These are phyloP conservation scores for Eucalyptus cladocalyx DNA, from an alignment of 345 rosid species.

Conservation along the genomic window DNA sequence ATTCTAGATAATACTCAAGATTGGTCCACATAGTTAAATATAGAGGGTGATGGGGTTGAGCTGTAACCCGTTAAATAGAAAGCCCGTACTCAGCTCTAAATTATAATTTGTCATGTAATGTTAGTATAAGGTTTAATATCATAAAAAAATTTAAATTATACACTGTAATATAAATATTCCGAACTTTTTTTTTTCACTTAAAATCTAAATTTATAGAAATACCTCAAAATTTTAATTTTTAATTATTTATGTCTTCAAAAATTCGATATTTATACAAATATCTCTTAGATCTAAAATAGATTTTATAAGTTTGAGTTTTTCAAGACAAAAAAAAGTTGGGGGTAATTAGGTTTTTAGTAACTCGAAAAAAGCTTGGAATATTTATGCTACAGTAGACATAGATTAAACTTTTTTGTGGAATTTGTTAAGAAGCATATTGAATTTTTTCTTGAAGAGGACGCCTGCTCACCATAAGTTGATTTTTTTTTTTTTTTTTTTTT, in stretches of 20 bases:
- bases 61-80: background rate
- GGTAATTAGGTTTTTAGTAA: too few species aligned
- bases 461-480: background rate
- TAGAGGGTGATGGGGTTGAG: background rate
- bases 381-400: too few species aligned
- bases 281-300: too few species aligned
- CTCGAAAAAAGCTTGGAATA: too few species aligned
- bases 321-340: background rate
- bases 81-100: background rate
- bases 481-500: background rate
- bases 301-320: background rate
- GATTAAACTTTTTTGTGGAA: too few species aligned
- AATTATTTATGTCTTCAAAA: too few species aligned
- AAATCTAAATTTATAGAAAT: too few species aligned
- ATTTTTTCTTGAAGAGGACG: background rate
- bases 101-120: background rate
- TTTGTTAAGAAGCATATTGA: background rate
- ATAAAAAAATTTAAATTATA: too few species aligned
- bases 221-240: too few species aligned
- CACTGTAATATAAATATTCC: rapidly evolving
- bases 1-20: background rate
- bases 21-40: background rate
- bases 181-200: too few species aligned
- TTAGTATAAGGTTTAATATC: background rate
- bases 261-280: too few species aligned